These are phyloP conservation scores for Colletotrichum tamarilloi DNA, from an alignment of 2,329 filamentous ascomycete genomes.

Conservation along the genomic window DNA sequence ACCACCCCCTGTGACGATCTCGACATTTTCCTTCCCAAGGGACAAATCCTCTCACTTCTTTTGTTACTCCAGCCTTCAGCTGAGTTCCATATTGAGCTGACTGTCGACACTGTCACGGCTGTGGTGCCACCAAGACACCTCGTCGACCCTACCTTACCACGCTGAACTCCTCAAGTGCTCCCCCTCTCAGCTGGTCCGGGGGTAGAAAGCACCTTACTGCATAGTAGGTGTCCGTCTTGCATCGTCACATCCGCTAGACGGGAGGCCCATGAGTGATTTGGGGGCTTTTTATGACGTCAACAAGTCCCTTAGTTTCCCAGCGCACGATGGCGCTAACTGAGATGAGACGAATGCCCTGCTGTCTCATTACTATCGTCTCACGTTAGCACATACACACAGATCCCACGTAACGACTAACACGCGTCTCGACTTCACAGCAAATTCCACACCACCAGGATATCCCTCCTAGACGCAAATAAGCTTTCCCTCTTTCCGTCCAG, in stretches of 20 bases:
- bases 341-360: constrained; percentile 16
- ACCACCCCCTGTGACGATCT: constrained; percentile 33
- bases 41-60: constrained; percentile 1
- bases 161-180: not conserved
- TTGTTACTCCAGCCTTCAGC: constrained; percentile 1
- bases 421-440: not conserved
- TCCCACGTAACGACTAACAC: not conserved
- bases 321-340: constrained; percentile 24
- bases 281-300: constrained; percentile 25
- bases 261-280: constrained; percentile 10
- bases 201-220: too few relatives aligned
- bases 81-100: not conserved
- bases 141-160: not conserved
- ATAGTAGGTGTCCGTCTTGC: not conserved
- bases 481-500: not conserved
- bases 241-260: constrained; percentile 17
- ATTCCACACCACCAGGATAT: constrained; percentile 8
- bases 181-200: not conserved
- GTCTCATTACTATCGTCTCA: not conserved
- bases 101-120: not conserved
- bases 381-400: not conserved
- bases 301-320: constrained; percentile 20
- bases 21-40: not conserved
- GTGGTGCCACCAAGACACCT: not conserved
- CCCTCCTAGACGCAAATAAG: constrained; percentile 14